Evolutionary conservation across 2,329 filamentous ascomycete species (phyloP), one percentile per base, ranked within the genome.

Genomic region (Fusarium nelsonii): DNA sequence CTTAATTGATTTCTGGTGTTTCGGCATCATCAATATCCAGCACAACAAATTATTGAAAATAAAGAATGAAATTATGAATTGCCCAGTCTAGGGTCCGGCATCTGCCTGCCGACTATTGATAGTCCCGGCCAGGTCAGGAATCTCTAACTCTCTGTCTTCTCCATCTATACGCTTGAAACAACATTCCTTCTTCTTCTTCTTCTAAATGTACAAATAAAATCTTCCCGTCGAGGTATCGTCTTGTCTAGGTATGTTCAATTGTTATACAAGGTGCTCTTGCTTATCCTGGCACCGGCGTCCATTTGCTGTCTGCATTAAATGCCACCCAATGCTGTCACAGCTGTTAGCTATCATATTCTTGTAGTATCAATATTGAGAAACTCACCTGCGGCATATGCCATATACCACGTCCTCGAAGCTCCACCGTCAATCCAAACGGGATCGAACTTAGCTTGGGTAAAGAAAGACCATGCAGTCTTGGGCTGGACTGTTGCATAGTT

Each of bases 401-500:
- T 80, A 81, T 94, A 97, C 93, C 93, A 97, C 30, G 92, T 95
- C 79, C 89, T 82, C 74, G 90, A 91, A 4, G 92, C 93, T 16
- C 96, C 95, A 1, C 92, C 93, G 80, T 97, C 93, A 44, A 96
- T 79, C 87, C 88, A 93, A 41, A 80, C 79, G 36, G 85, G 83
- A 74, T 94, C 85, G 74, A 96, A 95, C 16, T 84, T 81, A 1
- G 82, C 77, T 65, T 87, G 82, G 1, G 84, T 84, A 77, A 99
- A 97, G 78, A 95, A 97, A 1, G 85, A 77, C 84, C 88, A 97
- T 23, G 92, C 88, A 8, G 85, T 81, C 53, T 78, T 79, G 0
- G 95, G 88, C 76, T 97, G 88, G 40, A 94, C 83, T 9, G 94
- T 88, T 1, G 93, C 94, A 43, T 93, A 85, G 77, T 97, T 97